Evolutionary conservation across 305 asterid species (phyloP), one percentile per base, ranked within the genome.

Genomic region (Fraxinus paxiana): DNA sequence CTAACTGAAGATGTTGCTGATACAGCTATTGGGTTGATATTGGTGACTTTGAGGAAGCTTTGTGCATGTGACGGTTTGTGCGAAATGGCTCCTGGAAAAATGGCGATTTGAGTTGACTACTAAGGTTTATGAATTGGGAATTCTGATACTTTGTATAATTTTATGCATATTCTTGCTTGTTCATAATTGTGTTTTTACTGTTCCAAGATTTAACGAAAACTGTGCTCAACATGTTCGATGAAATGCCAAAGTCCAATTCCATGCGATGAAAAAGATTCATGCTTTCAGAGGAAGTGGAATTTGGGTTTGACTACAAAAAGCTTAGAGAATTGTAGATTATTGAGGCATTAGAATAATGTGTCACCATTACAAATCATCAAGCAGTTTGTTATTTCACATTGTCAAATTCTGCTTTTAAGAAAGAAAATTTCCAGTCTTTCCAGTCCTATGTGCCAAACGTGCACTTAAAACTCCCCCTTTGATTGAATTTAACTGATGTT

Each of bases 1-100:
- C 88, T 92, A 33, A 90, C 96, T 0, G 93, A 87, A 9, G 96
- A 90, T 83, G 98, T 95, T 75, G 96, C 98, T 20, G 98, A 93
- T 83, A 4, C 84, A 4, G 94, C 97, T 0, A 88, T 91, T 61
- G 97, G 88, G 3, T 73, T 95, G 92, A 76, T 83, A 0, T 74
- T 92, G 76, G 91, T 92, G 2, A 80, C 87, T 15, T 54, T 87
- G 85, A 86, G 97, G 90, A 90, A 77, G 80, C 83, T 91, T 43
- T 89, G 92, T 79, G 85, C 65, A 2, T 83, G 86, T 75, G 92
- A 93, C 82, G 79, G 15, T 92, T 88, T 83, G 86, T 90, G 59
- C 83, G 90, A 67, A 41, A 61, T 0, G 91, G 92, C 2, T 34
- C 43, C 6, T 89, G 97, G 97, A 89, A 79, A 61, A 77, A 82